These are phyloP conservation scores for Chlamydomonas sphaeroides DNA, from an alignment of 139 green algal species.

Conservation along the genomic window DNA sequence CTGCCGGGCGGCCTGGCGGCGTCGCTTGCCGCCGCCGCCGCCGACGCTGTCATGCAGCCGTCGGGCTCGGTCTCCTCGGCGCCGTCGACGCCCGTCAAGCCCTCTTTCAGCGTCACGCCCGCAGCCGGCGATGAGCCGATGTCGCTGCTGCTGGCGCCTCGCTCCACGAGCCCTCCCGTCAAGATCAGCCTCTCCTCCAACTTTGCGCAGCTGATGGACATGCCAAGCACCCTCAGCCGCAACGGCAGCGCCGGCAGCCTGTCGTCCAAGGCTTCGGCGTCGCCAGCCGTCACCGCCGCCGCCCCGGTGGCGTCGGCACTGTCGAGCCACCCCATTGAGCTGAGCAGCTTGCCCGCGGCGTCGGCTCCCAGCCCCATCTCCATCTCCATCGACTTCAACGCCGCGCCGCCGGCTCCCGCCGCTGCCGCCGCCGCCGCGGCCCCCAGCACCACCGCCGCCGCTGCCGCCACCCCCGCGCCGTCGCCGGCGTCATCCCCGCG, in stretches of 20 bases:
- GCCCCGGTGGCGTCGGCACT: too few relatives aligned
- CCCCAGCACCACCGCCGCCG: background rate
- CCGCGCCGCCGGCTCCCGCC: background rate
- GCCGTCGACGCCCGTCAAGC: background rate
- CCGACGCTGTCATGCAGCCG: background rate
- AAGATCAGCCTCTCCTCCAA: conserved; percentile 30
- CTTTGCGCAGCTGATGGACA: conserved; percentile 17
- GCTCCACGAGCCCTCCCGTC: conserved; percentile 8
- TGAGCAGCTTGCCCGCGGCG: too few relatives aligned
- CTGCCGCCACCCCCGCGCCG: background rate
- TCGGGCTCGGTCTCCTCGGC: background rate
- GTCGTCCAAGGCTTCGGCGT: too few relatives aligned
- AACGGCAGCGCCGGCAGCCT: background rate
- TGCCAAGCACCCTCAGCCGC: background rate
- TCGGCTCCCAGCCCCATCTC: background rate
- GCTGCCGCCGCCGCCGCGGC: background rate
- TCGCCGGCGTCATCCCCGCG: background rate
- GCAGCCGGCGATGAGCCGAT: background rate
- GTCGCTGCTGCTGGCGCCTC: background rate
- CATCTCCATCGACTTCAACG: too few relatives aligned
- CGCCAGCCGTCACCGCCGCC: background rate
- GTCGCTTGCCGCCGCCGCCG: background rate
- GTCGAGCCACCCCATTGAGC: conserved; percentile 19
- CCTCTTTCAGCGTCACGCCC: background rate
- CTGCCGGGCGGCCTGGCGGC: background rate